Evolutionary conservation across 2,329 filamentous ascomycete species (phyloP).

Genomic region (Xylariales sp.): DNA sequence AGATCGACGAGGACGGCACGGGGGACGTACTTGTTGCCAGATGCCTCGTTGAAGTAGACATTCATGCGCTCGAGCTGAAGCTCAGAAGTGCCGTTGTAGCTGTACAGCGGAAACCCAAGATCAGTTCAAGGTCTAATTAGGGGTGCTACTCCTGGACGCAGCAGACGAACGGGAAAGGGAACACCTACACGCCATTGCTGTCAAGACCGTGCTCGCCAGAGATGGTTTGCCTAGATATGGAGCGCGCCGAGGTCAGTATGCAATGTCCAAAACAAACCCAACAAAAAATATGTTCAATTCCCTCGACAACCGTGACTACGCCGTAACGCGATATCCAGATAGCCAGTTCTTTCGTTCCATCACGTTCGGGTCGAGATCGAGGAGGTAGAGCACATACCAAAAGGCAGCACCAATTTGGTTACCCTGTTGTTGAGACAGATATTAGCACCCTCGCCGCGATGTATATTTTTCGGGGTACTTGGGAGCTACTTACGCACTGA

Average conservation of each 20-base stretch:
- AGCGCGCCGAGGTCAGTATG: too few relatives aligned
- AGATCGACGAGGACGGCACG: conserved; percentile 99
- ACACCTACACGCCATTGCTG: conserved; percentile 85
- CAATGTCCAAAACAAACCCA: too few relatives aligned
- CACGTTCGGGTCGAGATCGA: conserved; percentile 7
- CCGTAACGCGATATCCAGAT: too few relatives aligned
- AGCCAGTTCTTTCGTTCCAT: neutral
- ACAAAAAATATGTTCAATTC: too few relatives aligned
- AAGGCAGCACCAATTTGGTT: conserved; percentile 99
- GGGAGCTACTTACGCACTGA: conserved; percentile 77
- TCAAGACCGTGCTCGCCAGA: conserved; percentile 95
- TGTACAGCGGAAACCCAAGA: conserved; percentile 33
- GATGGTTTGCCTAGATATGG: conserved; percentile 63
- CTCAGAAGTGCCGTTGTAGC: conserved; percentile 96
- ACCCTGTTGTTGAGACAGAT: too few relatives aligned
- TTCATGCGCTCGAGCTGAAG: conserved; percentile 99
- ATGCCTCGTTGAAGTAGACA: conserved; percentile 97
- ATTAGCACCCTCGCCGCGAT: too few relatives aligned
- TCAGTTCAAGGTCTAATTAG: conserved; percentile 20
- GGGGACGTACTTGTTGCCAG: conserved; percentile 98
- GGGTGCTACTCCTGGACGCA: neutral
- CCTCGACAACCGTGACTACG: too few relatives aligned
- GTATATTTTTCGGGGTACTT: too few relatives aligned
- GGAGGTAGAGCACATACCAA: conserved; percentile 57
- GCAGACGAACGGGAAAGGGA: conserved; percentile 7